Evolutionary conservation across 306 rosid genomes (phyloP), one percentile per base, ranked within the genome.

Genomic region (Phaseolus lunatus): DNA sequence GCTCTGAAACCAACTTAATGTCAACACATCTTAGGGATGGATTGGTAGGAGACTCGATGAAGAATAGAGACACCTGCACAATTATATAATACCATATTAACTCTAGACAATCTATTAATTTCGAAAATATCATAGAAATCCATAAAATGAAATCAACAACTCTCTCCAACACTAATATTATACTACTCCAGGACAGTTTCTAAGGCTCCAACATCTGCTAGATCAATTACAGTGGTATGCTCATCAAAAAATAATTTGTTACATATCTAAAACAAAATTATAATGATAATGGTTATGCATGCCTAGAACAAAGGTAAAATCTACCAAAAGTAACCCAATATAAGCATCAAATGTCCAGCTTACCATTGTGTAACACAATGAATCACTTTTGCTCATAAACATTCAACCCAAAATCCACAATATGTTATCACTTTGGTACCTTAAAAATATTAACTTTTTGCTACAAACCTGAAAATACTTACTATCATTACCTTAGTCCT

Each of bases 41-140:
- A 84, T 94, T 94, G 59, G 98, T 94, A 39, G 98, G 98, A 78
- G 98, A 94, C 82, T 94, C 98, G 0, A 97, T 94, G 84, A 90
- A 94, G 91, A 90, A 94, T 31, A 94, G 83, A 70, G 97, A 89
- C 77, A 92, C 96, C 98, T 94, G 86, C 80, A 85, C n/a, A 22
- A 11, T 75, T 20, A 69, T 29, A 78, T 45, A 72, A 72, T 27
- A 18, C 77, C 69, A 76, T 48, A 9, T 53, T 63, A 52, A 72
- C 27, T 49, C 81, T 45, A 37, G 58, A 73, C 59, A 20, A 33
- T 67, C 31, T 8, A 52, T 7, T 43, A 58, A 74, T 31, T 68
- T 24, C 23, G 53, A 61, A 41, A 1, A 75, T 18, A 29, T 54
- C 12, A 43, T 3, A 63, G 16, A 76, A 74, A 70, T 39, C 37